Evolutionary conservation across 441 rosid genomes (phyloP).

Genomic region (Daphne laureola): DNA sequence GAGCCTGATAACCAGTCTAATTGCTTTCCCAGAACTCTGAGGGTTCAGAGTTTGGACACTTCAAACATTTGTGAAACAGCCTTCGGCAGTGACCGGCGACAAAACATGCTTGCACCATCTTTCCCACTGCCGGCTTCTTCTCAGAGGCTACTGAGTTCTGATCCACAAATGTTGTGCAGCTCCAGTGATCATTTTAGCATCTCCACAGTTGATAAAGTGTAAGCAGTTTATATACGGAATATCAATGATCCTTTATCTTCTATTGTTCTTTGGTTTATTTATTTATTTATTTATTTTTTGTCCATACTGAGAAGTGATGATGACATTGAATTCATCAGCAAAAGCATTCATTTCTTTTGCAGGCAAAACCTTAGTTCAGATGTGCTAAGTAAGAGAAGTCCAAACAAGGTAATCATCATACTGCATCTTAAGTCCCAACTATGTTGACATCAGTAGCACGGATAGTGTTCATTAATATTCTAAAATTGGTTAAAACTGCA

Average conservation of each 20-base stretch:
- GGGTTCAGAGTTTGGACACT: slow-evolving; percentile 24
- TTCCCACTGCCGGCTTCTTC: slow-evolving; percentile 19
- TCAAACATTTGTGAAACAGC: slow-evolving; percentile 22
- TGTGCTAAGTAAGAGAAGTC: slow-evolving; percentile 65
- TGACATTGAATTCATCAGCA: not conserved
- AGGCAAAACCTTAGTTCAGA: slow-evolving; percentile 40
- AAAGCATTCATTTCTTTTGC: slow-evolving; percentile 19
- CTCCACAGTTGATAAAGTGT: slow-evolving; percentile 31
- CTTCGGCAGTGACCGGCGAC: slow-evolving; percentile 26
- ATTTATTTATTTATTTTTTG: too few species aligned
- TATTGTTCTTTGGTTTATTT: not conserved
- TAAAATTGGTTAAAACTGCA: too few species aligned
- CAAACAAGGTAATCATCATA: slow-evolving; percentile 38
- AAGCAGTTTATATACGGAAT: slow-evolving; percentile 17
- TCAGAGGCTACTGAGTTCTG: slow-evolving; percentile 17
- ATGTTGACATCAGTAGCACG: too few species aligned
- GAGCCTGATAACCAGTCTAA: slow-evolving; percentile 29
- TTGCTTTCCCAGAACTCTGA: slow-evolving; percentile 34
- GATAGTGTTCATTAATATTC: too few species aligned
- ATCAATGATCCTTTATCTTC: not conserved
- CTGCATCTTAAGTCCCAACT: too few species aligned
- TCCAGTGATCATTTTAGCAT: slow-evolving; percentile 11
- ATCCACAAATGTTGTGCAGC: slow-evolving; percentile 19
- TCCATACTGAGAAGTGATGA: not conserved
- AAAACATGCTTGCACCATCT: slow-evolving; percentile 27